Evolutionary conservation across 495 filamentous ascomycete genomes (phyloP).

Genomic region (Neurospora hispaniola): DNA sequence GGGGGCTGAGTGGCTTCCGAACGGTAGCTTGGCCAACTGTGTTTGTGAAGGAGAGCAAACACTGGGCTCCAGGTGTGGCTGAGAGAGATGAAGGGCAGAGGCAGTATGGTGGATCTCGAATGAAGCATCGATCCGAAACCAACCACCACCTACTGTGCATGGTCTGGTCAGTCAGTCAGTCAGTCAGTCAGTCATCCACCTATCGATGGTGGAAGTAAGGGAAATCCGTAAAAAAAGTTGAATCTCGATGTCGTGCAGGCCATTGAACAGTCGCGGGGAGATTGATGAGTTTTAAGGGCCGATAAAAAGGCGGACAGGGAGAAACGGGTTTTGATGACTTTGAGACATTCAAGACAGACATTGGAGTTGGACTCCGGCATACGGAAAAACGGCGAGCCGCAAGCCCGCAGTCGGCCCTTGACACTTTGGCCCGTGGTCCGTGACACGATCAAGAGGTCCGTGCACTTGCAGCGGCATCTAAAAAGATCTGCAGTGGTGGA

Average conservation of each 20-base stretch:
- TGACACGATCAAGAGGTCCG: not conserved
- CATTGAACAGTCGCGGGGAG: not conserved
- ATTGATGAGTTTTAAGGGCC: not conserved
- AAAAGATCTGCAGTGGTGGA: not conserved
- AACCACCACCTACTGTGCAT: no score
- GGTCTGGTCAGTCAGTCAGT: not conserved
- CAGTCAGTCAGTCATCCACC: not conserved
- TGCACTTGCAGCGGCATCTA: not conserved
- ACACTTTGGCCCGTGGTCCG: not conserved
- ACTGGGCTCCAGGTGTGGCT: not conserved
- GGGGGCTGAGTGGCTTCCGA: not conserved
- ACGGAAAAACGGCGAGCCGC: not conserved
- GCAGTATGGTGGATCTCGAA: not conserved
- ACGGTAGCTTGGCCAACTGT: not conserved
- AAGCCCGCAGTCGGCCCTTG: not conserved
- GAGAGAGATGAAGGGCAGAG: not conserved
- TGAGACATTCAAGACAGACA: not conserved
- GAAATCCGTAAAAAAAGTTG: not conserved
- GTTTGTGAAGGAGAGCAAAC: not conserved
- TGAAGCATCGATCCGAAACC: not conserved
- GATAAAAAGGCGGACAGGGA: not conserved
- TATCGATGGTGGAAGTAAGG: not conserved
- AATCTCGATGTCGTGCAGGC: not conserved
- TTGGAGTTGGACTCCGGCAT: not conserved
- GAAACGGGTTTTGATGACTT: not conserved